phyloP scores from a whole-genome alignment of 345 rosid species.

The Brassica nigra region DNA sequence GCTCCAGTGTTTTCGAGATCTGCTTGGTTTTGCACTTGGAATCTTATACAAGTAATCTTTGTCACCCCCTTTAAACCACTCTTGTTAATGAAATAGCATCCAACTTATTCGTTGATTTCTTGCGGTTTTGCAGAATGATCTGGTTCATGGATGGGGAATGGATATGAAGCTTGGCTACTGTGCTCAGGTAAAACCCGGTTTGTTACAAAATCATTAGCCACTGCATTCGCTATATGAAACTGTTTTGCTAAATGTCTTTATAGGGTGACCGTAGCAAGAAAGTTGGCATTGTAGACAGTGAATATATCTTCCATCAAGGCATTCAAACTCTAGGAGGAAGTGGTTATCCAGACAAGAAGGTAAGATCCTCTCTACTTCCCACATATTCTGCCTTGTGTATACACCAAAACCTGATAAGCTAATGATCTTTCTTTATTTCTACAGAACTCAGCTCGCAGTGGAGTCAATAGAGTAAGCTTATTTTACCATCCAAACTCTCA shows the following conservation, averaged over 20 bases:
- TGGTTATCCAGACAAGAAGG: slow-evolving; percentile 56
- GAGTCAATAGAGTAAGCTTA: slow-evolving; percentile 11
- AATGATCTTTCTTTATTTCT: neutral
- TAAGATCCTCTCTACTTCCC: slow-evolving; percentile 15
- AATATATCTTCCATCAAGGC: slow-evolving; percentile 84
- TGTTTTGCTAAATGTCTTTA: neutral
- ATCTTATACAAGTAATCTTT: slow-evolving; percentile 84
- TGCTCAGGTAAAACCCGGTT: slow-evolving; percentile 81
- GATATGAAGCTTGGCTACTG: slow-evolving; percentile 98
- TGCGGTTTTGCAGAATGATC: slow-evolving; percentile 67
- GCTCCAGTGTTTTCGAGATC: slow-evolving; percentile 98
- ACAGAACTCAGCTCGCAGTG: slow-evolving; percentile 35
- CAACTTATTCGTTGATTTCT: neutral
- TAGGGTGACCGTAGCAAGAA: slow-evolving; percentile 96
- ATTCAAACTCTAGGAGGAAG: slow-evolving; percentile 86
- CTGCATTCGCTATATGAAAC: neutral
- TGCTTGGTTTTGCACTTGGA: slow-evolving; percentile 99
- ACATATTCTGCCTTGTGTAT: neutral
- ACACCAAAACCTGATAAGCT: neutral
- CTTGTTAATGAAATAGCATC: neutral
- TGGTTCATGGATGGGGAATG: slow-evolving; percentile 99
- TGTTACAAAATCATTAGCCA: neutral
- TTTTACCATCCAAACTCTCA: neutral
- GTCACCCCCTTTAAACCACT: neutral
- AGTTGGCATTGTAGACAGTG: slow-evolving; percentile 85